These are phyloP conservation scores for Nicotiana attenuata DNA, from an alignment of 257 asterid genomes.

Conservation along the genomic window DNA sequence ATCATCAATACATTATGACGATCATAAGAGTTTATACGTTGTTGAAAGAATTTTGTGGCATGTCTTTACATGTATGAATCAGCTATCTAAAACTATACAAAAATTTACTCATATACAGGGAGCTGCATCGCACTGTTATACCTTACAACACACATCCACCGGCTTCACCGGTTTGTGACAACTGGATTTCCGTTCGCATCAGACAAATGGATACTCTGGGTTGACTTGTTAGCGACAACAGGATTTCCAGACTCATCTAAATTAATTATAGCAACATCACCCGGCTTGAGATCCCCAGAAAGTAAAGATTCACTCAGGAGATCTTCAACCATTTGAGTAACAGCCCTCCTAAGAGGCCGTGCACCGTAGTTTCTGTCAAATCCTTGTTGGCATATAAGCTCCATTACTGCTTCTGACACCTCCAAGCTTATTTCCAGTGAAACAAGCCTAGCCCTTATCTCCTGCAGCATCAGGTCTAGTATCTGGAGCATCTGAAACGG, in stretches of 20 bases:
- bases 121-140: neutral
- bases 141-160: constrained; percentile 20
- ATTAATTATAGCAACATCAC: constrained; percentile 64
- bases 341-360: constrained; percentile 86
- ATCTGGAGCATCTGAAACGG: constrained; percentile 76
- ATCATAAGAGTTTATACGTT: neutral
- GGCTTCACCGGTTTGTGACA: constrained; percentile 43
- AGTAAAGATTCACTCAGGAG: constrained; percentile 80
- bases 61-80: constrained; percentile 15
- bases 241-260: constrained; percentile 81
- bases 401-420: constrained; percentile 73
- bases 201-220: constrained; percentile 40
- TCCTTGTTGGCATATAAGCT: constrained; percentile 77
- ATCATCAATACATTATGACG: neutral
- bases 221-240: constrained; percentile 47
- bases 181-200: constrained; percentile 60
- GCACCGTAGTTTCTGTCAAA: constrained; percentile 93
- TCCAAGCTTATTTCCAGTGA: constrained; percentile 65
- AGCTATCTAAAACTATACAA: constrained; percentile 10
- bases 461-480: constrained; percentile 71
- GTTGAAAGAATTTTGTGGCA: neutral
- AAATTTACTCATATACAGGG: constrained; percentile 8
- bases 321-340: constrained; percentile 73
- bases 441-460: constrained; percentile 67
- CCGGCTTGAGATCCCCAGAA: constrained; percentile 55